Evolutionary conservation across 1,284 basidiomycete species (phyloP), one percentile per base, ranked within the genome.

Genomic region (Ceratobasidium sp.): DNA sequence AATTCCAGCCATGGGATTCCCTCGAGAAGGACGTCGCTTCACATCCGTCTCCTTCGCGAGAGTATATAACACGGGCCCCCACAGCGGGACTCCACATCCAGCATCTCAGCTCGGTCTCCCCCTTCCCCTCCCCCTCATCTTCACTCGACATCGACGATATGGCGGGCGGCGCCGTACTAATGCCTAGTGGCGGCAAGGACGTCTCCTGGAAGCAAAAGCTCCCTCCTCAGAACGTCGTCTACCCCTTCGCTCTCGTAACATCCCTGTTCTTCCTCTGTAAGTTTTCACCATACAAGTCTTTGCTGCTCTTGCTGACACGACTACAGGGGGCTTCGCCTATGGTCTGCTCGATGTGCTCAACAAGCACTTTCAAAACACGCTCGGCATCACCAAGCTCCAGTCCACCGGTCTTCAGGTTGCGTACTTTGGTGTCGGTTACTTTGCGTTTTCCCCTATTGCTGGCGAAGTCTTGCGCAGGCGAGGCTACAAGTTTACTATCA

Each of bases 351-450:
- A 96, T 84, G 94, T 95, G 48, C 88, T 96, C 78, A 94, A 94
- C 85, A 90, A 93, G 74, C 93, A 94, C 83, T 94, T 95, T 84
- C 93, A 94, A 85, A 83, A 82, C 10, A 89, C 93, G 8, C 92
- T 94, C 80, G 87, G 87, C 1, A 93, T 94, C 83, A 88, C 89
- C 57, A 93, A 92, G 81, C 88, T 93, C 27, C 90, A 95, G 83
- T 95, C 93, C 60, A 95, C 95, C 1, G 89, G 94, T 78, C 88
- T 97, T 46, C 95, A 96, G 83, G 89, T 94, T 8, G 93, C 94
- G 2, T 96, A 96, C 85, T 96, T 96, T 80, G 83, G 65, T 10
- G 65, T 67, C 27, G 93, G 93, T 84, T 91, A 92, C 83, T 89
- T 93, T 79, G 88, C 90, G 76, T 92, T 87, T 83, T 85, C 89